A percentile compares a stretch with the other conserved stretches of the same genome.
These are phyloP conservation scores for Phaeomoniella chlamydospora DNA, from an alignment of 2,329 filamentous ascomycete species.

Conservation along the genomic window DNA sequence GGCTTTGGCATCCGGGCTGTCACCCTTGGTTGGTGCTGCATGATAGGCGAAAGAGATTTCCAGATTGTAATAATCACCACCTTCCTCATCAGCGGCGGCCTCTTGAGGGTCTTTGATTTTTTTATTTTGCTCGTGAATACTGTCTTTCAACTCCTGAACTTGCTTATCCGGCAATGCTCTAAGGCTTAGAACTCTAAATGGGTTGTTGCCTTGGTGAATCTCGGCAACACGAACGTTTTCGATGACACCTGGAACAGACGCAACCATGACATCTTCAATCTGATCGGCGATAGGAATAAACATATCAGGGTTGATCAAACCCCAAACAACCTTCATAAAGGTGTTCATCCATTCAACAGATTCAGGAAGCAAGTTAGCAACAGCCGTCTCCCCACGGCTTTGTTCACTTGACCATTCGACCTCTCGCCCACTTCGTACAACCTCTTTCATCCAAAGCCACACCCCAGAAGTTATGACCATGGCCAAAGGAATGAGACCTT, in stretches of 20 bases:
- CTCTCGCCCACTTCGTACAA: constrained; percentile 67
- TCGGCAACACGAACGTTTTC: constrained; percentile 92
- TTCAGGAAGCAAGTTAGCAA: constrained; percentile 78
- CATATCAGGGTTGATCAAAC: constrained; percentile 88
- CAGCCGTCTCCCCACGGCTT: constrained; percentile 69
- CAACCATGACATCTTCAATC: constrained; percentile 91
- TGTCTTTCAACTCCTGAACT: constrained; percentile 67
- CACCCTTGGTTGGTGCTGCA: constrained; percentile 56
- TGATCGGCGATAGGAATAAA: constrained; percentile 86
- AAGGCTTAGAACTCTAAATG: constrained; percentile 74
- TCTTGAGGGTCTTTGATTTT: constrained; percentile 76
- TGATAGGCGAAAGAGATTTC: constrained; percentile 87
- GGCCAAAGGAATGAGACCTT: constrained; percentile 61
- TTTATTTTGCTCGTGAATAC: constrained; percentile 64
- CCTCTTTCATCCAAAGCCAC: constrained; percentile 79
- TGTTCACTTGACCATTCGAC: constrained; percentile 83
- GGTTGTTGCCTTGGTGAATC: constrained; percentile 86
- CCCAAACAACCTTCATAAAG: constrained; percentile 71
- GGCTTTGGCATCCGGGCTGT: constrained; percentile 53
- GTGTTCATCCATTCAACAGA: constrained; percentile 96
- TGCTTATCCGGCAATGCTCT: constrained; percentile 72
- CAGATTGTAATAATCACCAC: constrained; percentile 83
- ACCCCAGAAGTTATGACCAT: constrained; percentile 62
- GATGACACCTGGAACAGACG: constrained; percentile 77
- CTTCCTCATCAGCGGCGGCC: constrained; percentile 75